Evolutionary conservation across 495 filamentous ascomycete genomes (phyloP).

Genomic region (Penicillium parvum): DNA sequence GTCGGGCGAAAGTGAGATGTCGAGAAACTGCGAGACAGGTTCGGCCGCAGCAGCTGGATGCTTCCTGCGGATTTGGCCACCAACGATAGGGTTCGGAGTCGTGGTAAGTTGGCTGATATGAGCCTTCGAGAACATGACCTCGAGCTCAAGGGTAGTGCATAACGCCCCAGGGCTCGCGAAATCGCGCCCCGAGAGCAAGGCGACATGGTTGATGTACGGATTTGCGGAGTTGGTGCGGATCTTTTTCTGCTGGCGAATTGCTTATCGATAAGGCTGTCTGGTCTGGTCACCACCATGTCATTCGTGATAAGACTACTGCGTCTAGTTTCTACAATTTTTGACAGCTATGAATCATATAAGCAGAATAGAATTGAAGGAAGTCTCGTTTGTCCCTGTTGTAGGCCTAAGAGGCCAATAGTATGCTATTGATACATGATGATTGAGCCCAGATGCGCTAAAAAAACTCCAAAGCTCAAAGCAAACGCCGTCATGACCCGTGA

Average conservation of each 20-base stretch:
- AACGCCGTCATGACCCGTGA: slow-evolving; percentile 22
- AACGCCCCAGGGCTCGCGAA: slow-evolving; percentile 12
- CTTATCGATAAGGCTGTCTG: slow-evolving; percentile 20
- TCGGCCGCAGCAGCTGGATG: too few species aligned
- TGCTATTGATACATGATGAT: slow-evolving; percentile 9
- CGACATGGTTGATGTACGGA: slow-evolving; percentile 27
- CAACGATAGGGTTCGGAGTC: background rate
- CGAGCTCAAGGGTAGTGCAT: background rate
- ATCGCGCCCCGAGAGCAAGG: slow-evolving; percentile 27
- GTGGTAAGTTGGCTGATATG: background rate
- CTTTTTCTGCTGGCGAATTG: slow-evolving; percentile 15
- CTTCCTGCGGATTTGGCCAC: too few species aligned
- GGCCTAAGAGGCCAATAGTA: background rate
- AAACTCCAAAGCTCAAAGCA: slow-evolving; percentile 2
- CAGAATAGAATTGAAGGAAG: too few species aligned
- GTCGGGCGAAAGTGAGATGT: slow-evolving; percentile 6
- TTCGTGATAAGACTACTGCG: too few species aligned
- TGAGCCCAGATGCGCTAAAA: slow-evolving; percentile 6
- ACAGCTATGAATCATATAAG: too few species aligned
- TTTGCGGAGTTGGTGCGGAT: slow-evolving; percentile 19
- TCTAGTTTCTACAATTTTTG: background rate
- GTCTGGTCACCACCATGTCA: background rate
- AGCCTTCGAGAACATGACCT: background rate
- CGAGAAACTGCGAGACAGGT: slow-evolving; percentile 21
- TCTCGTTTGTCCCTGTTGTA: background rate